Evolutionary conservation across 768 basidiomycete species (phyloP), one percentile per base, ranked within the genome.

Genomic region (Naganishia vaughanmartiniae): DNA sequence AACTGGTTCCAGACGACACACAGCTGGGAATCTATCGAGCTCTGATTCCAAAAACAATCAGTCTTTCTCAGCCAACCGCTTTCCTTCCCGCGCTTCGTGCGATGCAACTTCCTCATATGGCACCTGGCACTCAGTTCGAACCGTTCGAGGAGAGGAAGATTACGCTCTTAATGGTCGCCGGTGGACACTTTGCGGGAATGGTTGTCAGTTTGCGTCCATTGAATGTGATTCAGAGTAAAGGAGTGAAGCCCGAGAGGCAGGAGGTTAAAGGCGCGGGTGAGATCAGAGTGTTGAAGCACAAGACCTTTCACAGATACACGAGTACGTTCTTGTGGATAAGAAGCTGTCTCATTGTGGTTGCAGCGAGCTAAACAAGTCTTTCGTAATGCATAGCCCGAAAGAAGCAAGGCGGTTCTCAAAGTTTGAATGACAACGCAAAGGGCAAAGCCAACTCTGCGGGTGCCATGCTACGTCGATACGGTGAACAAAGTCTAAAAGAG

Each of bases 251-350:
- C 71, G 86, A 89, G 24, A 90, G 87, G 79, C 85, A 89, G 3
- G 91, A 93, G 67, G 87, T 87, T 0, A 92, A 93, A 76, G 80
- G 79, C 24, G 79, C 79, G 2, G 81, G 79, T 2, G 80, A 81
- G 24, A 72, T 82, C 2, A 73, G 78, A 63, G 86, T 98, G 0
- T 73, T 99, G 51, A 84, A 84, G 73, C 92, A 93, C 77, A 99
- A 98, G 82, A 98, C 96, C 1, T 98, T 97, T 80, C 96, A 98
- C 81, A 89, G 96, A 0, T 99, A 99, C 80, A 99, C 96, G 0
- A 98, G 94, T 96, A 74, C 75, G 91, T 85, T 3, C 53, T 30
- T 48, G 24, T 6, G 4, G 48, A 26, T 6, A 17, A 45, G 17
- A 54, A 36, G 19, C 15, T 56, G 46, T 7, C 46, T 42, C 24